A percentile compares a stretch with the other conserved stretches of the same genome.
These are phyloP conservation scores for Salix purpurea DNA, from an alignment of 345 rosid species.

Conservation along the genomic window DNA sequence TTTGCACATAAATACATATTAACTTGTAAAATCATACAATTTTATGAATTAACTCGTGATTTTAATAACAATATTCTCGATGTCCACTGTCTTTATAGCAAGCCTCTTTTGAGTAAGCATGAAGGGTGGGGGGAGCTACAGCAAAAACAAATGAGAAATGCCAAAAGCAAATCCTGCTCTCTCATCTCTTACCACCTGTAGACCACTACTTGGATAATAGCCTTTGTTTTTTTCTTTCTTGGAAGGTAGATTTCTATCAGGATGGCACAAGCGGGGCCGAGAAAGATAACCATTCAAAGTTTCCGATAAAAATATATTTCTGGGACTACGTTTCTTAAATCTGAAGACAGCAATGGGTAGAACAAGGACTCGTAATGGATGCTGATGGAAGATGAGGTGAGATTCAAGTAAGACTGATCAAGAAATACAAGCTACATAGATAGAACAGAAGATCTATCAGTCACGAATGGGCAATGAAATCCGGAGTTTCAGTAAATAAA, in stretches of 20 bases:
- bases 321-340: background rate
- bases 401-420: background rate
- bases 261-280: background rate
- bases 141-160: background rate
- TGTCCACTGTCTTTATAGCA: conserved; percentile 52
- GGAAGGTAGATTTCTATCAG: background rate
- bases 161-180: background rate
- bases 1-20: too few relatives aligned
- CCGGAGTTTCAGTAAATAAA: background rate
- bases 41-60: too few relatives aligned
- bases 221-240: background rate
- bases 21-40: too few relatives aligned
- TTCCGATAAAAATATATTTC: background rate
- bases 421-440: background rate
- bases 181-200: background rate
- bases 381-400: background rate
- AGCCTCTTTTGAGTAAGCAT: conserved; percentile 44
- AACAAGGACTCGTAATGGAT: background rate
- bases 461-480: background rate
- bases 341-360: background rate
- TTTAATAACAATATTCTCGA: conserved; percentile 20
- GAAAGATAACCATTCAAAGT: background rate
- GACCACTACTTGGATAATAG: background rate
- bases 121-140: background rate
- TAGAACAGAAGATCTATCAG: too few relatives aligned